A percentile compares a stretch with the other conserved stretches of the same genome.
phyloP scores from a whole-genome alignment of 2,329 filamentous ascomycete species.

The Setomelanomma holmii region DNA sequence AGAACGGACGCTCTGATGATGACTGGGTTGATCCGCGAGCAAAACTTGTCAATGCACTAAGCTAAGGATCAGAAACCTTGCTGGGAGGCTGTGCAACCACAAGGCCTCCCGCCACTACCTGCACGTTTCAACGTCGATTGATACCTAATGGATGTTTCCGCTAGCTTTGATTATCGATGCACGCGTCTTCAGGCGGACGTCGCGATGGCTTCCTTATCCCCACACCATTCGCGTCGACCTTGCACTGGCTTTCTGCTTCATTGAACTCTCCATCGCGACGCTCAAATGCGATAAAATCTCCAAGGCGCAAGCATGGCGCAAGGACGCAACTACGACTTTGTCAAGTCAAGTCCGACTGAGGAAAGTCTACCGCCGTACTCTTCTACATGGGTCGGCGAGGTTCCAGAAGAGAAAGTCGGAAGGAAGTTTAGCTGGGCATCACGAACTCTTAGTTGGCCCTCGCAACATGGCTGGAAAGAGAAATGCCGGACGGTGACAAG shows the following conservation, averaged over 20 bases:
- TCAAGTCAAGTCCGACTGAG: neutral
- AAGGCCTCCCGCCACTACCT: neutral
- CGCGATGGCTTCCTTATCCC: too few species aligned
- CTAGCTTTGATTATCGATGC: neutral
- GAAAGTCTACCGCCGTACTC: conserved; percentile 2
- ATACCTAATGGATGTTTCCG: neutral
- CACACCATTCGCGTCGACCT: too few species aligned
- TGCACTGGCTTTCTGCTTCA: neutral
- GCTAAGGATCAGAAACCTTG: neutral
- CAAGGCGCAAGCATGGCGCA: neutral
- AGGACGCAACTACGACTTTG: neutral
- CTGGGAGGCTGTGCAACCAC: neutral
- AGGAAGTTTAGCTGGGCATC: conserved; percentile 2
- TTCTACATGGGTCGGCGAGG: conserved; percentile 12
- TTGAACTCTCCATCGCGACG: neutral
- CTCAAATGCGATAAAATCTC: neutral
- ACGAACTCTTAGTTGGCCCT: conserved; percentile 2
- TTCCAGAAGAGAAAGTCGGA: neutral
- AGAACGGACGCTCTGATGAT: too few species aligned
- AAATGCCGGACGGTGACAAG: neutral
- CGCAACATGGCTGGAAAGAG: conserved; percentile 3
- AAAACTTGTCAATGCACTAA: too few species aligned
- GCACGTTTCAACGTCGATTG: neutral
- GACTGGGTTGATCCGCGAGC: too few species aligned
- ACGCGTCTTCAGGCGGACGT: neutral